Evolutionary conservation across 1,139 yeast genomes (phyloP).

Genomic region (Hanseniaspora sp.): DNA sequence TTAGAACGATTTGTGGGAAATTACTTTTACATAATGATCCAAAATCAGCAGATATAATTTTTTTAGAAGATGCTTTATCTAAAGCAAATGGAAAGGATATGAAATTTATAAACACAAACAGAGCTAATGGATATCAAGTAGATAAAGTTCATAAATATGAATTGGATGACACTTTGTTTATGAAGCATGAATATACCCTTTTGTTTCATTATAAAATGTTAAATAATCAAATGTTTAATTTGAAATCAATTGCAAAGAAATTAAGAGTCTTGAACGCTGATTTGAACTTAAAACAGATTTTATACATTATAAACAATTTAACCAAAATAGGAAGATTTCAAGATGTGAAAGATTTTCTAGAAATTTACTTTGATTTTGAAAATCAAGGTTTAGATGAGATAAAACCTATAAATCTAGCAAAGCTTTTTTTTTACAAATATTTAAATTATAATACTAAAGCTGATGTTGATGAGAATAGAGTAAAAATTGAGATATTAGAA

Average conservation of each 20-base stretch:
- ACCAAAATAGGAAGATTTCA: constrained; percentile 7
- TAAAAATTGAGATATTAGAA: constrained; percentile 3
- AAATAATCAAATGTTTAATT: neutral
- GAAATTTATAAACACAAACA: neutral
- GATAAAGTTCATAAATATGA: neutral
- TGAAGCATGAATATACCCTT: neutral
- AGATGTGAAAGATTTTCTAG: neutral
- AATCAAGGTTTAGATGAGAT: neutral
- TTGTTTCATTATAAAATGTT: neutral
- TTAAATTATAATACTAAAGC: neutral
- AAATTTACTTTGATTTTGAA: neutral
- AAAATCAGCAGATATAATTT: neutral
- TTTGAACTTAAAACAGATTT: neutral
- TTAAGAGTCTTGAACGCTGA: neutral
- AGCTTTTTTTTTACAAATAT: neutral
- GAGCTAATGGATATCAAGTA: neutral
- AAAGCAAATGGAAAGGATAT: neutral
- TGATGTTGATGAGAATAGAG: neutral
- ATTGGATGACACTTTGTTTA: neutral
- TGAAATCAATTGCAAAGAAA: neutral
- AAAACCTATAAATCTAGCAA: neutral
- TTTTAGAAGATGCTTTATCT: neutral
- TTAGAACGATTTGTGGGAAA: neutral
- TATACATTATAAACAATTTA: constrained; percentile 5
- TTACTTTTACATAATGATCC: neutral